These are phyloP conservation scores for Catenaria anguillulae DNA, from an alignment of 371 early-diverging fungal species.

Conservation along the genomic window DNA sequence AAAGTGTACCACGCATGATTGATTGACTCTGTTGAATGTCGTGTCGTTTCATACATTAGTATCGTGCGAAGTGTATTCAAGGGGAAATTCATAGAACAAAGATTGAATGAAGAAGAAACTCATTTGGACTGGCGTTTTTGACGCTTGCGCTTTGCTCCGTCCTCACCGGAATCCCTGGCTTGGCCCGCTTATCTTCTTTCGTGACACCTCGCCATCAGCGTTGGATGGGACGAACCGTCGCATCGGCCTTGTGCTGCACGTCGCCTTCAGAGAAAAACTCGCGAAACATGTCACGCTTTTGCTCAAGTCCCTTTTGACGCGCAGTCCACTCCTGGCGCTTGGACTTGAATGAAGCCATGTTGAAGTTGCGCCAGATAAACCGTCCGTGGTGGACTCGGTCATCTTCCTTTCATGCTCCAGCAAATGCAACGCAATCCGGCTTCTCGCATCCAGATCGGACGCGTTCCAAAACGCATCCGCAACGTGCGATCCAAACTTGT, in stretches of 20 bases:
- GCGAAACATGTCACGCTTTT: constrained; percentile 55
- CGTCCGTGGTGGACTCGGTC: constrained; percentile 48
- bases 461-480: constrained; percentile 62
- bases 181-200: constrained; percentile 14
- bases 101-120: no score
- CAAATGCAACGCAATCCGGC: constrained; percentile 54
- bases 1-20: no score
- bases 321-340: constrained; percentile 56
- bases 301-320: constrained; percentile 49
- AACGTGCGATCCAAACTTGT: constrained; percentile 63
- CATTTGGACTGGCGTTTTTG: no score
- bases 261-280: constrained; percentile 55
- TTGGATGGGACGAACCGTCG: no score
- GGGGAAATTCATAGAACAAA: no score
- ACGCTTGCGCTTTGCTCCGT: no score
- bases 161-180: constrained; percentile 4
- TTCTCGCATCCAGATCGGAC: constrained; percentile 57
- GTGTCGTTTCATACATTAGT: no score
- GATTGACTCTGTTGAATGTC: no score
- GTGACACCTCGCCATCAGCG: no score
- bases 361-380: constrained; percentile 59
- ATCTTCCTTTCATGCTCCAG: constrained; percentile 27
- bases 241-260: constrained; percentile 9
- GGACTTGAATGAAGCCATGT: constrained; percentile 56
- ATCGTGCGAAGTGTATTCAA: no score